Base-by-base conservation (phyloP, 2,329 filamentous ascomycete species). In the Pestalotiopsis sp. region DNA sequence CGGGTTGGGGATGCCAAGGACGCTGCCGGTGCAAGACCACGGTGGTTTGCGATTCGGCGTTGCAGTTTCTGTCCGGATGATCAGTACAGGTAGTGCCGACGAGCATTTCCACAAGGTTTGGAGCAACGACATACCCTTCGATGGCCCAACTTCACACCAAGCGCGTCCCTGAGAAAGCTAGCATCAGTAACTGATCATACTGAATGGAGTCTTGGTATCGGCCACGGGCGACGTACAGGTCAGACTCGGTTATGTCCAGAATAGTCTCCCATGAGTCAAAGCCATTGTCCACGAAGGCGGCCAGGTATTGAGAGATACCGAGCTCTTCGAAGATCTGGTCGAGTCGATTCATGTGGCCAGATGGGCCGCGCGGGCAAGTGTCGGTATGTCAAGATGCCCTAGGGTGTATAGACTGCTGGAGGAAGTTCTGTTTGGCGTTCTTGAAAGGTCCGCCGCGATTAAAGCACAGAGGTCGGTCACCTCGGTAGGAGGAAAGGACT, bases 261-360 rank as follows among this genome's bases (percentile, higher is more conserved):
- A 95, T 90, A 1, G 91, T 94, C 41, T 94, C 92, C 93, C 93
- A 95, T 12, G 90, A 90, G 79, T 96, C 93, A 78, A 96, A 96
- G 3, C 93, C 93, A 80, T 95, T 92, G 66, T 93, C 89, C 58
- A 93, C 78, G 74, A 96, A 93, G 68, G 85, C 82, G 73, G 91
- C 86, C 69, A 93, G 87, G 82, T 96, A 95, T 81, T 94, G 92
- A 81, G 88, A 85, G 79, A 96, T 86, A 77, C 92, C 93, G 84
- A 95, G 85, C 85, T 93, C 91, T 81, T 88, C 86, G 78, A 95
- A 90, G 73, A 91, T 87, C 49, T 85, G 81, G 73, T 85, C 87
- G 75, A 96, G 84, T 81, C 82, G 76, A 85, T 86, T 88, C 89
- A 92, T 92, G 75, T 78, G 81, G 77, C 64, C 75, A 72, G 68